Conservation (phyloP, 306 rosid genomes). For the Rosa chinensis region DNA sequence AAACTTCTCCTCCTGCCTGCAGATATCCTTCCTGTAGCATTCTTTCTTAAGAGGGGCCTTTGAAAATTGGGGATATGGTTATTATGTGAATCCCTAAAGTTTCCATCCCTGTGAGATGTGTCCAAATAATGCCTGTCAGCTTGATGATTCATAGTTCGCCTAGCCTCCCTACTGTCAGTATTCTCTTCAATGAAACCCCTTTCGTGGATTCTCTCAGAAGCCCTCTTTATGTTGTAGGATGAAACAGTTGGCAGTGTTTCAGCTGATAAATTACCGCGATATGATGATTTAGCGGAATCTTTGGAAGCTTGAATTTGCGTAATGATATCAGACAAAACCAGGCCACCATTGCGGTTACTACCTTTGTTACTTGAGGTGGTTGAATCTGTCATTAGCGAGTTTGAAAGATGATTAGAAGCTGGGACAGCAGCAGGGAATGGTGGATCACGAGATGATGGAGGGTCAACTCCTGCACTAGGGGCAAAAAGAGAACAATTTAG, state of each 20-base stretch:
- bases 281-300: conserved; percentile 61
- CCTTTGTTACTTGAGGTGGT: conserved; percentile 59
- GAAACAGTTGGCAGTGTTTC: conserved; percentile 60
- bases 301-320: conserved; percentile 97
- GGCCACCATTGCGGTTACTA: conserved; percentile 76
- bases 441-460: conserved; percentile 99
- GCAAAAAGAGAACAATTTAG: conserved; percentile 72
- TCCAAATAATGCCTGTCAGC: conserved; percentile 69
- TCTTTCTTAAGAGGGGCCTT: conserved; percentile 89
- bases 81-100: conserved; percentile 68
- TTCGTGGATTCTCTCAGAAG: conserved; percentile 59
- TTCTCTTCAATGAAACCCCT: conserved; percentile 65
- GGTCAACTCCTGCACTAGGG: conserved; percentile 99
- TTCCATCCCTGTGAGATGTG: conserved; percentile 62
- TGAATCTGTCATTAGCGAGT: conserved; percentile 60
- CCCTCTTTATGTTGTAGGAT: conserved; percentile 60
- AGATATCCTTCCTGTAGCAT: conserved; percentile 70
- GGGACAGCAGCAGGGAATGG: conserved; percentile 90
- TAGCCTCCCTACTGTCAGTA: conserved; percentile 60
- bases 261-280: conserved; percentile 45
- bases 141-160: conserved; percentile 58
- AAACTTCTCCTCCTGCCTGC: conserved; percentile 88
- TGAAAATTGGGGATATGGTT: conserved; percentile 89
- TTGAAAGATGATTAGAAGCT: conserved; percentile 68
- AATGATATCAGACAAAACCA: conserved; percentile 88